Conservation (phyloP, 768 basidiomycete genomes). For the Cantharellus anzutake region DNA sequence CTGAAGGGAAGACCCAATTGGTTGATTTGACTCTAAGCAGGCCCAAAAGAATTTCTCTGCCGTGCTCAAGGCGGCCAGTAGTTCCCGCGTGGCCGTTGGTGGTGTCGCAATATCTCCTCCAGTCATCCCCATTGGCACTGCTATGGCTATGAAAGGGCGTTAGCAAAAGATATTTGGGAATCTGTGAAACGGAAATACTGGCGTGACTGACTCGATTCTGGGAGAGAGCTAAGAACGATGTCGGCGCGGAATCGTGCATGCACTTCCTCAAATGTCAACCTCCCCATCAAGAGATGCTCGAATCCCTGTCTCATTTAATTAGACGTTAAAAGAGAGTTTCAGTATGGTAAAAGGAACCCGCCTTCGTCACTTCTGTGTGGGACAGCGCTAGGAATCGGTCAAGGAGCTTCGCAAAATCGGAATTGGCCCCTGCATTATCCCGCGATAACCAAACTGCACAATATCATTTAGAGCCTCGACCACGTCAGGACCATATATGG, state of each 20-base stretch:
- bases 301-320: constrained; percentile 33
- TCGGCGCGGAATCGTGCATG: constrained; percentile 65
- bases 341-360: constrained; percentile 13
- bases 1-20: constrained; percentile 44
- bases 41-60: constrained; percentile 57
- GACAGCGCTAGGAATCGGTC: constrained; percentile 39
- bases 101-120: constrained; percentile 22
- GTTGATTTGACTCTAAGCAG: constrained; percentile 34
- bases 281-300: constrained; percentile 54
- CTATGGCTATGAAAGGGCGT: constrained; percentile 36
- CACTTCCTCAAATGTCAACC: constrained; percentile 57
- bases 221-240: constrained; percentile 75
- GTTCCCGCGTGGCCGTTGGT: constrained; percentile 34
- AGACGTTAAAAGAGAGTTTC: background rate
- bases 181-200: background rate
- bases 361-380: constrained; percentile 38
- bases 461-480: constrained; percentile 3
- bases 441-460: constrained; percentile 46
- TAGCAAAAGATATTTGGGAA: background rate
- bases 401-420: constrained; percentile 31
- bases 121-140: constrained; percentile 63
- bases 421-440: constrained; percentile 29
- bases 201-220: constrained; percentile 61
- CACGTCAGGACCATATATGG: constrained; percentile 4
- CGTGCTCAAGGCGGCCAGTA: constrained; percentile 37